Evolutionary conservation across 2,329 filamentous ascomycete species (phyloP), one percentile per base, ranked within the genome.

Genomic region (Fusarium pseudocircinatum): DNA sequence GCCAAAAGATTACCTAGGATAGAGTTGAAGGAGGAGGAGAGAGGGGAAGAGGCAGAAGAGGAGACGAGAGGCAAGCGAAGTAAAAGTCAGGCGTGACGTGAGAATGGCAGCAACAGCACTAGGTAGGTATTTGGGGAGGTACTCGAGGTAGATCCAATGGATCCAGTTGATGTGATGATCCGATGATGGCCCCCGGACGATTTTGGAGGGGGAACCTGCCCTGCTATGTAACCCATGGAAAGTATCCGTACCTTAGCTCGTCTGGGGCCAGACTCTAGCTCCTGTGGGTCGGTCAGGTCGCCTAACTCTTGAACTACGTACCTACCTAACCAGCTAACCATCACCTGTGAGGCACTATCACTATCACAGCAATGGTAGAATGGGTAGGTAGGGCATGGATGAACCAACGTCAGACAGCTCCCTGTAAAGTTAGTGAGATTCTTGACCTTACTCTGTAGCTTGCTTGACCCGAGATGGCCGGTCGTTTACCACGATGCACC

Each of bases 131-230:
- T 30, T 30, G 46, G 43, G 32, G 28, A 64, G 36, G 32, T 44
- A 47, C 32, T 40, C 16, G 32, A 58, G 44, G 46, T 53, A 44
- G 47, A 42, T 44, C 60, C 63, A 64, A 46, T 53, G 43, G 46
- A 56, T 30, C 60, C 39, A 69, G 60, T 58, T 69, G 69, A 75
- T 69, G 69, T 71, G 73, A 77, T 74, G 76, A 78, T 77, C 65
- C 68, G 71, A 75, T 73, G 63, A 65, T 69, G 59, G 40, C 59
- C 67, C 67, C 67, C 36, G 18, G 65, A 64, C 68, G 57, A 46
- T 60, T 54, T 74, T 69, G 67, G 68, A 65, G 68, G 71, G 69
- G 68, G 34, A 72, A 74, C 63, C 46, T 74, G 47, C 54, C 63
- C 43, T 74, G 44, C 54, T 52, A n/a, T n/a, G n/a, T n/a, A 67